phyloP scores from a whole-genome alignment of 2,329 filamentous ascomycete species.

The Hymenoscyphus occultus region DNA sequence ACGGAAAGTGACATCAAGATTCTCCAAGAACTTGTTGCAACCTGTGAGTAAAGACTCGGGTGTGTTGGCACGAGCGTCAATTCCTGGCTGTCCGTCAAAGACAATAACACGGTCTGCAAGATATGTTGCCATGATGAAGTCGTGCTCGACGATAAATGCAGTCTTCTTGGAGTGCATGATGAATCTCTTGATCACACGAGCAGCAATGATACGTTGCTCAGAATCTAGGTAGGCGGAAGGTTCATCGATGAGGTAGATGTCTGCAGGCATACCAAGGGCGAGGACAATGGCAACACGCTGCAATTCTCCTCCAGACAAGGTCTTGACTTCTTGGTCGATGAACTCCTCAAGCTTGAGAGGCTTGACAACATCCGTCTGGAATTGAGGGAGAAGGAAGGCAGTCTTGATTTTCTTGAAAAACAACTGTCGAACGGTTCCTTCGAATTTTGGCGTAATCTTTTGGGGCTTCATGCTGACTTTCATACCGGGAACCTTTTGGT shows the following conservation, averaged over 20 bases:
- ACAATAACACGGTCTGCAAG: constrained; percentile 93
- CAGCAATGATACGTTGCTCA: constrained; percentile 96
- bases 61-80: constrained; percentile 80
- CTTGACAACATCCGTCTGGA: constrained; percentile 99
- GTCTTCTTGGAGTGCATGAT: constrained; percentile 99
- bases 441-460: constrained; percentile 98
- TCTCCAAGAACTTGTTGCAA: constrained; percentile 96
- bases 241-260: constrained; percentile 98
- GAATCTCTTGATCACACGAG: constrained; percentile 98
- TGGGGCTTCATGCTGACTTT: constrained; percentile 99
- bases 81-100: constrained; percentile 90
- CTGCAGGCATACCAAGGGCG: constrained; percentile 89
- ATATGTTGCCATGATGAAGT: constrained; percentile 91
- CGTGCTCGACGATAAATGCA: constrained; percentile 98
- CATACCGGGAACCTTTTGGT: constrained; percentile 80
- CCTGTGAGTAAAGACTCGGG: constrained; percentile 88
- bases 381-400: constrained; percentile 92
- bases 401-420: constrained; percentile 99
- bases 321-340: constrained; percentile 99
- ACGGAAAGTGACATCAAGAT: constrained; percentile 96
- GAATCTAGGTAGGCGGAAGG: constrained; percentile 97
- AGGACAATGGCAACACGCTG: constrained; percentile 98
- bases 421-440: constrained; percentile 91
- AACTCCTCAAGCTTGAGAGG: constrained; percentile 99
- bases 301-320: constrained; percentile 97